phyloP scores from a whole-genome alignment of 139 green algal genomes.

The Micractinium sp. region DNA sequence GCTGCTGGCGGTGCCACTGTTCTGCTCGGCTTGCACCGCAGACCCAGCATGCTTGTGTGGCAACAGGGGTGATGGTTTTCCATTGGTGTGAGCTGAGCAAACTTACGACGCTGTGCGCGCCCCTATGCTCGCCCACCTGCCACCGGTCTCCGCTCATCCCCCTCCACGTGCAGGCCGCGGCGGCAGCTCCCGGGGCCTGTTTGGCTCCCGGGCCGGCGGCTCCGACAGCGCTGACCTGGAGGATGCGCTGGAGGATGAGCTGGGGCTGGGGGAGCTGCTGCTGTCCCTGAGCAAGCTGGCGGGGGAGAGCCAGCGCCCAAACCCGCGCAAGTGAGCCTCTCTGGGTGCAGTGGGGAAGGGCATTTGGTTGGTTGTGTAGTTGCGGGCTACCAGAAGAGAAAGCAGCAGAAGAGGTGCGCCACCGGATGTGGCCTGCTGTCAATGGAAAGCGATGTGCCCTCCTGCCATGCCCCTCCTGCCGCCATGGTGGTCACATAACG shows the following conservation, averaged over 20 bases:
- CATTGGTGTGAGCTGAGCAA: too few species aligned
- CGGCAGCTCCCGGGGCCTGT: neutral
- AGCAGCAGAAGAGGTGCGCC: neutral
- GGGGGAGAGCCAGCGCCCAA: constrained; percentile 20
- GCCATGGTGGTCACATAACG: too few species aligned
- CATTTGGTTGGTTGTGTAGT: too few species aligned
- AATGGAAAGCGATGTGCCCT: neutral
- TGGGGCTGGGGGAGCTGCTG: constrained; percentile 35
- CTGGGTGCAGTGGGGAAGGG: too few species aligned
- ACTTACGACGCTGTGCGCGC: neutral
- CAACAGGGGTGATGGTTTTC: too few species aligned
- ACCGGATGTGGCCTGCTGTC: neutral
- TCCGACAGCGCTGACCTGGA: neutral
- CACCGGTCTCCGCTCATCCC: neutral
- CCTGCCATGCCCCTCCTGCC: too few species aligned
- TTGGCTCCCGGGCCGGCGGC: neutral
- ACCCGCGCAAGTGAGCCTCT: constrained; percentile 24
- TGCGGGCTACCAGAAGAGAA: neutral
- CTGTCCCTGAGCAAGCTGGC: constrained; percentile 22
- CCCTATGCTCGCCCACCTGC: neutral
- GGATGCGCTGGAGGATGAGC: constrained; percentile 7
- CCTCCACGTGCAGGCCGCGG: neutral
- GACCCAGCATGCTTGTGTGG: too few species aligned
- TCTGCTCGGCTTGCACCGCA: neutral
- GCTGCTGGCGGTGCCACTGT: neutral